These are phyloP conservation scores for Plenodomus tracheiphilus DNA, from an alignment of 2,329 filamentous ascomycete species.

Conservation along the genomic window DNA sequence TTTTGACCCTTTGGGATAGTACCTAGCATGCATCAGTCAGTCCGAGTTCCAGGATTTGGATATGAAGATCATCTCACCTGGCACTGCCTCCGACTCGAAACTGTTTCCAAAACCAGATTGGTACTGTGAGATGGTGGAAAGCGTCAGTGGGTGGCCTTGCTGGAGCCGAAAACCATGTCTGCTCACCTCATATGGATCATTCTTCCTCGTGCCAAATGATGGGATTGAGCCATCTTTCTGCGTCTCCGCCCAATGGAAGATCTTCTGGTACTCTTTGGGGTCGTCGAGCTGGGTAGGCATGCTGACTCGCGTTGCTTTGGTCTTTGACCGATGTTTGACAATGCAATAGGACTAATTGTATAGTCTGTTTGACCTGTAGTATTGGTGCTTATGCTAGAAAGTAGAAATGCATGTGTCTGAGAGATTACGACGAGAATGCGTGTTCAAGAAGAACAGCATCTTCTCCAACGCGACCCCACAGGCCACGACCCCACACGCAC, in stretches of 20 bases:
- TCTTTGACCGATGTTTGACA: background rate
- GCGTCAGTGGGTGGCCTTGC: slow-evolving; percentile 9
- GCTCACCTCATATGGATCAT: slow-evolving; percentile 57
- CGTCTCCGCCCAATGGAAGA: slow-evolving; percentile 60
- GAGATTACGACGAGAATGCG: background rate
- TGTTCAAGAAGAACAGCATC: slow-evolving; percentile 9
- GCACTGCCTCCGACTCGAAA: slow-evolving; percentile 53
- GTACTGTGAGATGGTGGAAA: slow-evolving; percentile 44
- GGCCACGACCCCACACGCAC: slow-evolving; percentile 13
- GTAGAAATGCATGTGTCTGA: background rate
- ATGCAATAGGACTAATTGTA: background rate
- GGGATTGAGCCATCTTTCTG: slow-evolving; percentile 60
- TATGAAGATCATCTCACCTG: slow-evolving; percentile 28
- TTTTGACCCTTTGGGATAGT: slow-evolving; percentile 55
- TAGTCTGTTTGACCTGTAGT: background rate
- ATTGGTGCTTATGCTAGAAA: background rate
- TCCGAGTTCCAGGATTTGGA: background rate
- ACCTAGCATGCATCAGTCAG: slow-evolving; percentile 25
- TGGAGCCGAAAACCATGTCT: slow-evolving; percentile 1
- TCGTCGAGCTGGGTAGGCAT: slow-evolving; percentile 36
- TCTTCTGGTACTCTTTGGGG: slow-evolving; percentile 44
- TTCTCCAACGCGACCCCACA: slow-evolving; percentile 6
- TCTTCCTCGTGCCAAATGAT: slow-evolving; percentile 58
- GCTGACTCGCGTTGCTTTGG: slow-evolving; percentile 3
- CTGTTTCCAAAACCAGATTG: slow-evolving; percentile 61